Evolutionary conservation across 345 rosid species (phyloP).

Genomic region (Corchorus capsularis): DNA sequence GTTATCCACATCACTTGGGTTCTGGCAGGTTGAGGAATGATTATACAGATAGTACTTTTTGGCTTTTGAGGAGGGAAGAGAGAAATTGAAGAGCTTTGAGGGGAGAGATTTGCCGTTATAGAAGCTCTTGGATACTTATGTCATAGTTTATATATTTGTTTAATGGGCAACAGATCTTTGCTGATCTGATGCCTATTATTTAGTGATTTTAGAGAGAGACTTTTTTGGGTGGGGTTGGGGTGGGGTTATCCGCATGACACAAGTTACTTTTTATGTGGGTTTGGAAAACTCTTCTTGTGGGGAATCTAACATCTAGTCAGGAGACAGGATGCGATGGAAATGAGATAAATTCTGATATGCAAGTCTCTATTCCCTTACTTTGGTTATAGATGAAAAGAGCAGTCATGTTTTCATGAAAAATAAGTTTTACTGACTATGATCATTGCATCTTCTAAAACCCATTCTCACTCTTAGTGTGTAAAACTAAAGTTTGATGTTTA

Average conservation of each 20-base stretch:
- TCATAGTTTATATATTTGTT: neutral
- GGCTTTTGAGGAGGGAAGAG: conserved; percentile 3
- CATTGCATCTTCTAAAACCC: too few species aligned
- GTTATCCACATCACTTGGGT: conserved; percentile 53
- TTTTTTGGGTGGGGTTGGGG: conserved; percentile 13
- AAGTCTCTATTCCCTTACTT: conserved; percentile 63
- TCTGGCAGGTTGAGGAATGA: conserved; percentile 6
- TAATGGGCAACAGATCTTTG: neutral
- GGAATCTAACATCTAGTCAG: conserved; percentile 48
- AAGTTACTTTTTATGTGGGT: conserved; percentile 51
- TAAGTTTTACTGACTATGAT: neutral
- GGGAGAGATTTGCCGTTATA: neutral
- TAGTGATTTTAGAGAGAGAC: neutral
- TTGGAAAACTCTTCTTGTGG: conserved; percentile 50
- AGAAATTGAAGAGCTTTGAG: neutral
- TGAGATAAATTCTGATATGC: conserved; percentile 60
- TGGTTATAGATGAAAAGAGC: conserved; percentile 16
- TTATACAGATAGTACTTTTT: neutral
- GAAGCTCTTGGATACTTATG: neutral
- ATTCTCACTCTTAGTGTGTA: neutral
- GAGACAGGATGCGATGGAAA: conserved; percentile 64
- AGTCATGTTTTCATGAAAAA: neutral
- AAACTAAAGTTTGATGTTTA: neutral
- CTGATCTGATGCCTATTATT: neutral
- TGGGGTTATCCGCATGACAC: conserved; percentile 50